Evolutionary conservation across 257 asterid genomes (phyloP).

Genomic region (Orobanche coerulescens): DNA sequence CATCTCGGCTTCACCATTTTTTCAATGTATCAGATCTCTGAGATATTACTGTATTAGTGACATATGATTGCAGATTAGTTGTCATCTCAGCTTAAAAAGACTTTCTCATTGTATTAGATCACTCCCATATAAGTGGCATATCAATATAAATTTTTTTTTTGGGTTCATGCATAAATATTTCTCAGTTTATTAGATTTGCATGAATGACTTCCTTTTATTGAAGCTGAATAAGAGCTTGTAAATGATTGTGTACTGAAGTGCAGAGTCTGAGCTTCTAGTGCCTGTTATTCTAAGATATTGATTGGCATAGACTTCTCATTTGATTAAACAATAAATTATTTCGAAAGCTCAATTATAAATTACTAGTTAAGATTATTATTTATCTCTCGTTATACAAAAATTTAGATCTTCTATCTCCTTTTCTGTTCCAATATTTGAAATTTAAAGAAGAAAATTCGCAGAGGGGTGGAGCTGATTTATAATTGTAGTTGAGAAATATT

Average conservation of each 20-base stretch:
- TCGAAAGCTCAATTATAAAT: background rate
- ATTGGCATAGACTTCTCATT: background rate
- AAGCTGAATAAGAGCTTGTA: conserved; percentile 4
- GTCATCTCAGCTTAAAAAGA: background rate
- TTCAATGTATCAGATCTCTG: too few species aligned
- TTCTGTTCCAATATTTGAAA: background rate
- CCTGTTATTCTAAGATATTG: background rate
- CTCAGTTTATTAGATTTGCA: background rate
- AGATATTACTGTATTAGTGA: background rate
- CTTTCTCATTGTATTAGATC: too few species aligned
- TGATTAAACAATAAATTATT: background rate
- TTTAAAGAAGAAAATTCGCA: too few species aligned
- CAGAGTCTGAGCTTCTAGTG: background rate
- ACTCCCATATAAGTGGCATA: background rate
- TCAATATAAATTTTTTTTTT: conserved; percentile 4
- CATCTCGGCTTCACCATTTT: too few species aligned
- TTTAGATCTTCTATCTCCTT: background rate
- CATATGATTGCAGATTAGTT: conserved; percentile 7
- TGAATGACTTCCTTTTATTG: background rate
- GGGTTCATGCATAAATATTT: background rate
- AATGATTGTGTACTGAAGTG: background rate
- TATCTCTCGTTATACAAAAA: background rate
- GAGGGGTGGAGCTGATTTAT: too few species aligned
- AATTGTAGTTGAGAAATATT: too few species aligned
- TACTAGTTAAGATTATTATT: background rate